Evolutionary conservation across 2,329 filamentous ascomycete genomes (phyloP).

Genomic region (Stromatinia cepivora): DNA sequence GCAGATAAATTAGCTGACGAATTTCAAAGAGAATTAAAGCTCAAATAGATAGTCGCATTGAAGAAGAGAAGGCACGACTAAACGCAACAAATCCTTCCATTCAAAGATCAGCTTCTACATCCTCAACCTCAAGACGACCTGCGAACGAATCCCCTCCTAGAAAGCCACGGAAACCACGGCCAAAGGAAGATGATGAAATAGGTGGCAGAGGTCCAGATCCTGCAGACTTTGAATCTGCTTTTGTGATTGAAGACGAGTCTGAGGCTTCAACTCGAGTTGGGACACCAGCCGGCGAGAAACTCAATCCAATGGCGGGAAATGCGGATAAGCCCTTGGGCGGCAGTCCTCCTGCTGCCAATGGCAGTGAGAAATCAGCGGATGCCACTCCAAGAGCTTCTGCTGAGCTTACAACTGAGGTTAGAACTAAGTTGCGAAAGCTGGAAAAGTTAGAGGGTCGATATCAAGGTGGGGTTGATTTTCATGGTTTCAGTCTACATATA

Average conservation of each 20-base stretch:
- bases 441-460: constrained; percentile 89
- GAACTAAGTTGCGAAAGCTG: constrained; percentile 75
- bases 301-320: constrained; percentile 30
- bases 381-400: constrained; percentile 26
- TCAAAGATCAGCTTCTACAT: constrained; percentile 47
- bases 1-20: constrained; percentile 15
- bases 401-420: constrained; percentile 68
- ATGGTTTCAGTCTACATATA: neutral
- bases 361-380: constrained; percentile 34
- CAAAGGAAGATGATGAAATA: constrained; percentile 37
- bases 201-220: constrained; percentile 63
- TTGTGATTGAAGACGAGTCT: constrained; percentile 79
- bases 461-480: constrained; percentile 58
- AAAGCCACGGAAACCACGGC: constrained; percentile 34
- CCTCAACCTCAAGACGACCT: constrained; percentile 32
- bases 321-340: constrained; percentile 24
- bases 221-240: constrained; percentile 81
- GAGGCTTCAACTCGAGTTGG: constrained; percentile 63
- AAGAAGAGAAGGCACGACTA: constrained; percentile 81
- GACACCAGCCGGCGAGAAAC: constrained; percentile 52
- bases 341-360: constrained; percentile 36
- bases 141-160: constrained; percentile 36
- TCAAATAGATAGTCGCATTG: constrained; percentile 82
- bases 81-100: constrained; percentile 44
- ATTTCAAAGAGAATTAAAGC: constrained; percentile 70